phyloP scores from a whole-genome alignment of 1,284 basidiomycete genomes.

The Cryptococcus floricola region DNA sequence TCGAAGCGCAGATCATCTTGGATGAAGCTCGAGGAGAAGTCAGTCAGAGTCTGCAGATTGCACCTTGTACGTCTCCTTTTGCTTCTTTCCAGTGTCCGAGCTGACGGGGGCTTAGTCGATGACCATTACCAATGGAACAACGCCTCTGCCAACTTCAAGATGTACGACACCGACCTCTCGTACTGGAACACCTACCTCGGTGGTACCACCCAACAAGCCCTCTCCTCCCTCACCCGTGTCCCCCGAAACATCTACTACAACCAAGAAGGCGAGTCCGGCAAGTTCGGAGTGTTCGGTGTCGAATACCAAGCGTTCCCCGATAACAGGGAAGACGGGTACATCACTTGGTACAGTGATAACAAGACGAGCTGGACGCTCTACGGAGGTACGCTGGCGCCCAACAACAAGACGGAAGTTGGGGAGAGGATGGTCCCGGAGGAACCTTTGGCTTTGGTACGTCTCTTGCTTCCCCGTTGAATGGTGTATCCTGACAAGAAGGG shows the following conservation, averaged over 20 bases:
- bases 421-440: slow-evolving; percentile 72
- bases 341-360: slow-evolving; percentile 64
- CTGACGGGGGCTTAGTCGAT: slow-evolving; percentile 45
- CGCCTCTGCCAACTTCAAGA: slow-evolving; percentile 43
- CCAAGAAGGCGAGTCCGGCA: background rate
- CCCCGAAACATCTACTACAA: slow-evolving; percentile 54
- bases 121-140: slow-evolving; percentile 61
- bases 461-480: background rate
- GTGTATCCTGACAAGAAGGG: background rate
- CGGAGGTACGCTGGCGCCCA: slow-evolving; percentile 58
- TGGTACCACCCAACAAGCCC: slow-evolving; percentile 69
- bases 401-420: slow-evolving; percentile 56
- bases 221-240: slow-evolving; percentile 55
- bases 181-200: slow-evolving; percentile 71
- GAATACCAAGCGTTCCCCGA: slow-evolving; percentile 64
- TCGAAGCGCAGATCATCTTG: slow-evolving; percentile 56
- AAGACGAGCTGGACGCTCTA: slow-evolving; percentile 55
- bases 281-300: slow-evolving; percentile 45
- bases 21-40: slow-evolving; percentile 11
- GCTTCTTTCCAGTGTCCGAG: no score
- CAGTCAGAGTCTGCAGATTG: slow-evolving; percentile 27
- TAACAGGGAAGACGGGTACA: slow-evolving; percentile 57
- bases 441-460: slow-evolving; percentile 58
- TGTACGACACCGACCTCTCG: slow-evolving; percentile 50
- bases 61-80: slow-evolving; percentile 27